A percentile compares a stretch with the other conserved stretches of the same genome.
Conservation (phyloP, 768 basidiomycete species). For the Sutorius australiensis region DNA sequence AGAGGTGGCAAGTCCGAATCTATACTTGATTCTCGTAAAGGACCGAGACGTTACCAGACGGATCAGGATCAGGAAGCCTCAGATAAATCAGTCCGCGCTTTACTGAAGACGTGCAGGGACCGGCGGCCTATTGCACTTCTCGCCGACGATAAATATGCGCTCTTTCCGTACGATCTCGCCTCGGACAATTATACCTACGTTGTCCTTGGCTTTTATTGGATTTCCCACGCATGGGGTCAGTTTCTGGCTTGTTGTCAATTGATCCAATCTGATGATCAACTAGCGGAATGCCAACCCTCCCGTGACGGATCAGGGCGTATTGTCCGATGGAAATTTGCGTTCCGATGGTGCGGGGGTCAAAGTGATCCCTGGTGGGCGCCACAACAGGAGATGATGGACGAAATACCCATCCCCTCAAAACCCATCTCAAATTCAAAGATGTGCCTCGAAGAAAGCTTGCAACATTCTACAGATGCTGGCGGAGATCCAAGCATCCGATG, state of each 20-base stretch:
- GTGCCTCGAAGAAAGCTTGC: not conserved
- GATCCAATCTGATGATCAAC: slow-evolving; percentile 12
- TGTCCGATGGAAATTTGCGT: slow-evolving; percentile 79
- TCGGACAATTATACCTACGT: slow-evolving; percentile 48
- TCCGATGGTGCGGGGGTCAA: slow-evolving; percentile 79
- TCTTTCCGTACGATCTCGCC: slow-evolving; percentile 68
- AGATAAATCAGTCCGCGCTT: slow-evolving; percentile 67
- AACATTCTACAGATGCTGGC: not conserved
- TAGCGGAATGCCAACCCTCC: slow-evolving; percentile 59
- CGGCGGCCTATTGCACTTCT: slow-evolving; percentile 63
- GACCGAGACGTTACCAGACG: slow-evolving; percentile 36
- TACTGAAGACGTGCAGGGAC: slow-evolving; percentile 55
- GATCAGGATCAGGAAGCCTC: slow-evolving; percentile 66
- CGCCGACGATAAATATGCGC: slow-evolving; percentile 67
- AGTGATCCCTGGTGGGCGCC: slow-evolving; percentile 51
- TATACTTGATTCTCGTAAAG: slow-evolving; percentile 38
- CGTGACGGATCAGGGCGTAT: slow-evolving; percentile 48
- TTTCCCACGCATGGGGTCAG: slow-evolving; percentile 54
- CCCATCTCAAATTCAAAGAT: not conserved
- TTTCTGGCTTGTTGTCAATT: not conserved
- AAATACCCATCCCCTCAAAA: not conserved
- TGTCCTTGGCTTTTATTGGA: slow-evolving; percentile 59
- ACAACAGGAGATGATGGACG: not conserved
- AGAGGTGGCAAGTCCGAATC: slow-evolving; percentile 73
- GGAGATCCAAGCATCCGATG: slow-evolving; percentile 32